A percentile compares a stretch with the other conserved stretches of the same genome.
These are phyloP conservation scores for Nannochloropsis granulata DNA, from an alignment of 108 stramenopile genomes.

Conservation along the genomic window DNA sequence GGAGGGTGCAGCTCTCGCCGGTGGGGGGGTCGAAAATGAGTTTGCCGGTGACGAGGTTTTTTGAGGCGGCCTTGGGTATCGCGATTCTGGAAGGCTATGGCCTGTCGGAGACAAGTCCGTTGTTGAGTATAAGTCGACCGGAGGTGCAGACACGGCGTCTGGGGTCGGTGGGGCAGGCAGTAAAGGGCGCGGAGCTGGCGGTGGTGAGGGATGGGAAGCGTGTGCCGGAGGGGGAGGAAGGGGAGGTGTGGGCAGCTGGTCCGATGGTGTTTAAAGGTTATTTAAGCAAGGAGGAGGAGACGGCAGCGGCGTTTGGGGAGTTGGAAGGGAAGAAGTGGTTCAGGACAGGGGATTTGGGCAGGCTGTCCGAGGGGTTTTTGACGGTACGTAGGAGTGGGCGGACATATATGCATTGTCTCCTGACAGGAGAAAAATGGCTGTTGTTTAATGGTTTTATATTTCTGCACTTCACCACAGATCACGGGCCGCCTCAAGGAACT, in stretches of 20 bases:
- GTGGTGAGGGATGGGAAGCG: constrained; percentile 51
- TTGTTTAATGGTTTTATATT: too few relatives aligned
- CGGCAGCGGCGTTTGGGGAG: constrained; percentile 59
- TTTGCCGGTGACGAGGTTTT: constrained; percentile 64
- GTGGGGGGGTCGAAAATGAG: constrained; percentile 75
- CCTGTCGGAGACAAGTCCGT: constrained; percentile 75
- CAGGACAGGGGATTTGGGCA: constrained; percentile 26
- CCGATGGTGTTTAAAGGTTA: constrained; percentile 74
- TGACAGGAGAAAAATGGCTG: too few relatives aligned
- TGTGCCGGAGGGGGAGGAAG: constrained; percentile 55
- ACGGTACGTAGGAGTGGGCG: neutral
- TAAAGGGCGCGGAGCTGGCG: constrained; percentile 54
- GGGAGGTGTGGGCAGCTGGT: constrained; percentile 46
- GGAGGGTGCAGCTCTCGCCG: constrained; percentile 12
- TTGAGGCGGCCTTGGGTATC: constrained; percentile 68
- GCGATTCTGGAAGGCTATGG: constrained; percentile 79
- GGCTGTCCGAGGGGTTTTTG: constrained; percentile 5
- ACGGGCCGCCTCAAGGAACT: constrained; percentile 47
- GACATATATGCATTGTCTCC: neutral
- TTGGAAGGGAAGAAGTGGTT: constrained; percentile 2
- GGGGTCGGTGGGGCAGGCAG: constrained; percentile 56
- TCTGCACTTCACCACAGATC: constrained; percentile 5
- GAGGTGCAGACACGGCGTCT: constrained; percentile 32
- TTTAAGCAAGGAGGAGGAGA: constrained; percentile 64
- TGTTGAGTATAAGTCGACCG: constrained; percentile 60